These are phyloP conservation scores for Kalmanozyma brasiliensis DNA, from an alignment of 1,284 basidiomycete genomes.

Conservation along the genomic window DNA sequence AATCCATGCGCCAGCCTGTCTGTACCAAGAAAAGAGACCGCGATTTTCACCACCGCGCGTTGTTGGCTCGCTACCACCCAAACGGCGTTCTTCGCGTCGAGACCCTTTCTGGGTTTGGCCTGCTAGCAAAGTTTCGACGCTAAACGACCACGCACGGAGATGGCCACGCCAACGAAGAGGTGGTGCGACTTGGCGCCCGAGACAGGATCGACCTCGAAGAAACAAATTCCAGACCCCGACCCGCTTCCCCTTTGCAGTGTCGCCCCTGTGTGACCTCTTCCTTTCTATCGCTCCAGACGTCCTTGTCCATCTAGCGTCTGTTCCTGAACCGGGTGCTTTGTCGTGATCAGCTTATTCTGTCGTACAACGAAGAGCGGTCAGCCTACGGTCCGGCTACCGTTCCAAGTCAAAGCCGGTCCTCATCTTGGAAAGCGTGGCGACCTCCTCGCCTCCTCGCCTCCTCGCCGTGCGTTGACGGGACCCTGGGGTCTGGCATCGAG, in stretches of 20 bases:
- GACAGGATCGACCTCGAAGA: slow-evolving; percentile 1
- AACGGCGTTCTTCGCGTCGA: neutral
- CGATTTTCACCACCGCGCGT: no score
- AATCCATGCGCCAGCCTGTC: no score
- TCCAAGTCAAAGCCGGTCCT: no score
- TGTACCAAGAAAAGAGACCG: no score
- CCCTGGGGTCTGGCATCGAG: neutral
- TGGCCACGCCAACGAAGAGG: neutral
- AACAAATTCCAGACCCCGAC: slow-evolving; percentile 14
- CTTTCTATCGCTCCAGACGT: neutral
- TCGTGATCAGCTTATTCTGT: neutral
- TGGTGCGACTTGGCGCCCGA: neutral
- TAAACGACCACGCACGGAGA: no score
- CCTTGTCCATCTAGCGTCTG: neutral
- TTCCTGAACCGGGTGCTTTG: neutral
- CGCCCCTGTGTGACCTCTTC: no score
- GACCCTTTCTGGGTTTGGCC: slow-evolving; percentile 7
- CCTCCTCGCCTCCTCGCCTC: no score
- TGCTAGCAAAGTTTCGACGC: slow-evolving; percentile 3
- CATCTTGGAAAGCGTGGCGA: no score
- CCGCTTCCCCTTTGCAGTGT: neutral
- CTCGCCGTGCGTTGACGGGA: neutral
- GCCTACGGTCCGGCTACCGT: neutral
- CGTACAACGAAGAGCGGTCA: neutral
- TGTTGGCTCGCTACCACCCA: slow-evolving; percentile 1